Conservation (phyloP, 441 rosid genomes). For the Gossypium trilobum region DNA sequence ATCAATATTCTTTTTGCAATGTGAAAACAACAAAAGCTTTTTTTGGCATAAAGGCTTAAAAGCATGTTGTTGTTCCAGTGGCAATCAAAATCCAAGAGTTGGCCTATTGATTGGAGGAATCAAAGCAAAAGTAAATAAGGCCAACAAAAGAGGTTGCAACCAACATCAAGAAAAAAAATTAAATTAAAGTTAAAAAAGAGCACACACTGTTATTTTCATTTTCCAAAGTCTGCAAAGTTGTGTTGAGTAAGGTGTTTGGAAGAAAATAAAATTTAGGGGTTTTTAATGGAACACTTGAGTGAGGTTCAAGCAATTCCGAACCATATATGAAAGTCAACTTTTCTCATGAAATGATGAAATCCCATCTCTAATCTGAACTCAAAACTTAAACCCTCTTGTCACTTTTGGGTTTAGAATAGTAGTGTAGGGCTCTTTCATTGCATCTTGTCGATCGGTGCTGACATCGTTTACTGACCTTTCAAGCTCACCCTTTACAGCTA, state of each 20-base stretch:
- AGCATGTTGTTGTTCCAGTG: not conserved
- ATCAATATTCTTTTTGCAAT: not conserved
- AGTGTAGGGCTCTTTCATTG: not conserved
- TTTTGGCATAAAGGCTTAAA: not conserved
- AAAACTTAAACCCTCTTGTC: not conserved
- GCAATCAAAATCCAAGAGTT: not conserved
- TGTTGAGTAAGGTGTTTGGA: not conserved
- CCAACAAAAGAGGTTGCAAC: not conserved
- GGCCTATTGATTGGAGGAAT: constrained; percentile 1
- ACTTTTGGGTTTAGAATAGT: not conserved
- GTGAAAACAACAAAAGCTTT: constrained; percentile 4
- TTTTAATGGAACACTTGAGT: constrained; percentile 10
- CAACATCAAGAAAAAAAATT: not conserved
- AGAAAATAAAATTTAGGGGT: not conserved
- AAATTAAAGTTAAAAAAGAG: not conserved
- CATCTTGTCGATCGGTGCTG: constrained; percentile 23
- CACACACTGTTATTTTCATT: not conserved
- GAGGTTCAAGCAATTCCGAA: constrained; percentile 15
- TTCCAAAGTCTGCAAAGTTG: not conserved
- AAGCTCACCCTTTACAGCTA: constrained; percentile 5
- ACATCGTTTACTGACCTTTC: constrained; percentile 1
- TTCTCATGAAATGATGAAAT: not conserved
- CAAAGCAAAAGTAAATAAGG: constrained; percentile 13
- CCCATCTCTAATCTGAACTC: not conserved
- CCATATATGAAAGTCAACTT: not conserved